A percentile compares a stretch with the other conserved stretches of the same genome.
phyloP scores from a whole-genome alignment of 441 rosid species.

The Pelargonium citronellum region DNA sequence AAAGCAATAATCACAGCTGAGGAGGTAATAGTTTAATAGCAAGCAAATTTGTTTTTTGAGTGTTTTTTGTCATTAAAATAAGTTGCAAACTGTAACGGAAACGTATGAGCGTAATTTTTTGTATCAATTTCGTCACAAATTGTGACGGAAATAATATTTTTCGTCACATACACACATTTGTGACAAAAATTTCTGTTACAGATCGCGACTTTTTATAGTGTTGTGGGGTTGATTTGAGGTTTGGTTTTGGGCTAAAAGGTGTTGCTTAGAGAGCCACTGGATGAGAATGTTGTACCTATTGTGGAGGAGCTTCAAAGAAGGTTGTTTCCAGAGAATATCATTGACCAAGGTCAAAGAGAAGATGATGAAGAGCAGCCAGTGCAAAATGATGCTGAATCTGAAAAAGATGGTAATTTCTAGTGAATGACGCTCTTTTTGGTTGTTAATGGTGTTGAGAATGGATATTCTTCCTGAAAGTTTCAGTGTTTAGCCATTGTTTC shows the following conservation, averaged over 20 bases:
- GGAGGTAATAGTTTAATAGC: constrained; percentile 42
- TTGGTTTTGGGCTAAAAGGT: constrained; percentile 38
- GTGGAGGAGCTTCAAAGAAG: constrained; percentile 87
- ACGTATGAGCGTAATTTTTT: too few species aligned
- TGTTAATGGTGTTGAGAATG: too few species aligned
- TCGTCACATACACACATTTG: too few species aligned
- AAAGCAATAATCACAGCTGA: constrained; percentile 92
- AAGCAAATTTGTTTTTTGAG: not conserved
- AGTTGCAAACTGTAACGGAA: too few species aligned
- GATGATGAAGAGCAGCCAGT: constrained; percentile 39
- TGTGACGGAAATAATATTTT: too few species aligned
- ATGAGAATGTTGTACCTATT: constrained; percentile 77
- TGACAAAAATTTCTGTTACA: too few species aligned
- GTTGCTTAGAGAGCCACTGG: constrained; percentile 73
- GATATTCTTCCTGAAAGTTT: too few species aligned
- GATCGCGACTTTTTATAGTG: too few species aligned
- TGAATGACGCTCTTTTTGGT: not conserved
- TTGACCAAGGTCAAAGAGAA: constrained; percentile 38
- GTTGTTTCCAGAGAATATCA: constrained; percentile 38
- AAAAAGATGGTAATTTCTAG: constrained; percentile 67
- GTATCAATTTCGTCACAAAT: too few species aligned
- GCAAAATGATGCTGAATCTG: constrained; percentile 55
- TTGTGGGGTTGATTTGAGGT: constrained; percentile 5
- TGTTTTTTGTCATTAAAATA: too few species aligned
- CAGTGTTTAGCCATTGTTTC: too few species aligned